Evolutionary conservation across 2,329 filamentous ascomycete genomes (phyloP), one percentile per base, ranked within the genome.

Genomic region (Nannizziopsis barbatae): DNA sequence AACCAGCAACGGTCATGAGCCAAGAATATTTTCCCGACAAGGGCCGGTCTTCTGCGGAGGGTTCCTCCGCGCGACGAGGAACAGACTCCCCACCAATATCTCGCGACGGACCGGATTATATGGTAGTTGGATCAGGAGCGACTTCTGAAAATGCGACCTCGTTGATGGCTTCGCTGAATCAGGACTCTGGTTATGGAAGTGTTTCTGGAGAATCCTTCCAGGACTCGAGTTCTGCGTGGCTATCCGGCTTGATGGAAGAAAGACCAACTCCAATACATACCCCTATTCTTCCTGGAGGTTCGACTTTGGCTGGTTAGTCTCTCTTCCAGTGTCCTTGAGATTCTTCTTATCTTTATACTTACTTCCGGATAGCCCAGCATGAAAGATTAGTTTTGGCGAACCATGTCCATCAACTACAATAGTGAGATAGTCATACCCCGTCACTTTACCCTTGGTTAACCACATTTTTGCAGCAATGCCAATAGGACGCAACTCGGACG

Each of bases 151-250:
- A 86, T 63, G 89, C 87, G 33, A 78, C 84, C 27, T 81, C 81
- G 48, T 73, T 96, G 35, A 86, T 92, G 66, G 80, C 82, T 14
- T 77, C 93, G 58, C 72, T 96, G 48, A 86, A 94, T 53, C 73
- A 80, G 50, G 92, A 98, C 64, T 96, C 90, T 14, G 92, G 90
- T 5, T 96, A 96, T 61, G 89, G 87, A 39, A 95, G 86, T 63
- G 74, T 84, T 43, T 72, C 77, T 27, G 81, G 80, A 52, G 84
- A 84, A 45, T 6, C 40, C 14, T 35, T 47, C 8, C 20, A 27
- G 7, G 51, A 51, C 17, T 43, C 38, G 14, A 76, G 76, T 55
- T 63, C 65, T 50, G 65, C 64, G 48, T 81, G 77, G 75, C 72
- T 76, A 59, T 70, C 74, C 14, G 73, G 72, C 50, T 64, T 78